Percentiles rank a stretch among this genome's conserved stretches.
These are phyloP conservation scores for Rhodocollybia butyracea DNA, from an alignment of 768 basidiomycete genomes.

Conservation along the genomic window DNA sequence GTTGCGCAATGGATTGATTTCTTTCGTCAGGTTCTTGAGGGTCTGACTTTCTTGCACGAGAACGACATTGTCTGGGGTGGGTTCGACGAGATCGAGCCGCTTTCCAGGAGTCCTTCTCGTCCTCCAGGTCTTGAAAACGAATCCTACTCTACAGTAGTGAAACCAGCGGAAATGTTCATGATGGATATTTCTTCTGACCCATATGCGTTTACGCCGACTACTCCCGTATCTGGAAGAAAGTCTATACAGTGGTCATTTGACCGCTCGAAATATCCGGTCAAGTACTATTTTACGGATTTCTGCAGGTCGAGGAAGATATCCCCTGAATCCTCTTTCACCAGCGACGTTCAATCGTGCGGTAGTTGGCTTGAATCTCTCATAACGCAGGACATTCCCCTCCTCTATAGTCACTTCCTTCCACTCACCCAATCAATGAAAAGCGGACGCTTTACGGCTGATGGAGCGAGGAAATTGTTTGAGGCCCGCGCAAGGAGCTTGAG, in stretches of 20 bases:
- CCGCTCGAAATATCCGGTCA: slow-evolving; percentile 28
- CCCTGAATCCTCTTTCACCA: slow-evolving; percentile 4
- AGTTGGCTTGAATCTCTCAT: background rate
- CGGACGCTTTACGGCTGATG: slow-evolving; percentile 48
- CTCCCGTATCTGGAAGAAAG: too few species aligned
- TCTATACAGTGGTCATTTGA: slow-evolving; percentile 25
- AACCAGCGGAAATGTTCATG: slow-evolving; percentile 7
- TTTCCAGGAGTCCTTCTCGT: slow-evolving; percentile 18
- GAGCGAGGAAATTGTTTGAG: slow-evolving; percentile 46
- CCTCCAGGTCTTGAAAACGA: slow-evolving; percentile 14
- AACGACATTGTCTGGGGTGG: slow-evolving; percentile 30
- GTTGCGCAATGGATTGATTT: slow-evolving; percentile 50
- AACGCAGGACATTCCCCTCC: background rate
- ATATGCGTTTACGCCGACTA: slow-evolving; percentile 8
- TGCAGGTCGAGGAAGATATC: slow-evolving; percentile 20
- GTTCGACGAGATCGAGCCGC: slow-evolving; percentile 18
- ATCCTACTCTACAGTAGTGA: background rate
- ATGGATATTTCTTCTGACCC: slow-evolving; percentile 14
- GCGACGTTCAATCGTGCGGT: slow-evolving; percentile 1
- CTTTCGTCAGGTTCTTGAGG: slow-evolving; percentile 49
- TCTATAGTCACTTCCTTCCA: slow-evolving; percentile 40
- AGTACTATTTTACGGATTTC: slow-evolving; percentile 29
- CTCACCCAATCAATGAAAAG: slow-evolving; percentile 45
- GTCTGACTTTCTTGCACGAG: slow-evolving; percentile 48
- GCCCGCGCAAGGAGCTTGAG: slow-evolving; percentile 18